Evolutionary conservation across 1,284 basidiomycete genomes (phyloP), one percentile per base, ranked within the genome.

Genomic region (Ceratobasidium sp.): DNA sequence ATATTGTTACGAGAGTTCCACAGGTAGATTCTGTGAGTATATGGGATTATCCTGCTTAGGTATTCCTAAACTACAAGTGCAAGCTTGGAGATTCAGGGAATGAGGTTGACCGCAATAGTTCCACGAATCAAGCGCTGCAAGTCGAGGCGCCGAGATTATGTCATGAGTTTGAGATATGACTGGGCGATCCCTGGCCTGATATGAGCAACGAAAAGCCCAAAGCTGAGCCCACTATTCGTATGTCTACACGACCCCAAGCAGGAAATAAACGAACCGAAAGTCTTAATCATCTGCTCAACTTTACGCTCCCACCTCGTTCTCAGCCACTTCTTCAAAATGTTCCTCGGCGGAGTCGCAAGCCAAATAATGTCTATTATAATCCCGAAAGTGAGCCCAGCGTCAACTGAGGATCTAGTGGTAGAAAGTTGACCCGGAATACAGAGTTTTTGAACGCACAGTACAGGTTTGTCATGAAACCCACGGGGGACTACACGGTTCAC

Each of bases 391-490:
- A 68, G 71, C 47, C 13, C 11, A 9, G 14, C 29, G 62, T 9
- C 23, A 53, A 14, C 52, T 29, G 25, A 30, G 3, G 19, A 58
- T 33, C 1, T 36, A 30, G 27, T 54, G 72, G 39, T 71, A 64
- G 46, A 56, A 52, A 41, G 66, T 27, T 46, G 57, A 60, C 66
- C 54, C 60, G 68, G 56, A 58, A 56, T 73, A 46, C 74, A 92
- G 90, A 90, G 74, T 97, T 93, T 77, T 87, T 97, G 72, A 95
- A 97, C 79, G 93, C 93, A 9, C 91, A 94, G 76, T 96, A 94
- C 80, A 85, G 93, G 68, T 97, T 97, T 77, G 85, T 97, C 52
- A 89, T 97, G 87, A 93, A 93, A 74, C 95, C 95, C 2, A 86
- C 82, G 50, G 92, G 92, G 46, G 92, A 94, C 75, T 97, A 96